Base-by-base conservation (phyloP, 768 basidiomycete genomes). In the Psilocybe tampanensis region DNA sequence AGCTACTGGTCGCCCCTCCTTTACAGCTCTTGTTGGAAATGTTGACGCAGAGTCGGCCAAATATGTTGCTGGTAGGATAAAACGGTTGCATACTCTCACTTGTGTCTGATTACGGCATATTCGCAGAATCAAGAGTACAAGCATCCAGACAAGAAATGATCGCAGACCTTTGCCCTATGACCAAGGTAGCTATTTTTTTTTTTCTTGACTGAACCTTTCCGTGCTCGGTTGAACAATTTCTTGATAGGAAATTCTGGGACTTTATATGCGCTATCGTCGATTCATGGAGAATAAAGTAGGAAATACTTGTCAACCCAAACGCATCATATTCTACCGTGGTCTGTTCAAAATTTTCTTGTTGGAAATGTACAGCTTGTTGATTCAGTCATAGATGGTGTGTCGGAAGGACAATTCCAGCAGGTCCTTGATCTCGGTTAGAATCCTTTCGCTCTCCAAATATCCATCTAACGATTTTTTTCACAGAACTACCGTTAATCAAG, bases 241-340 rank as follows among this genome's bases (percentile, higher is more conserved):
- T 44, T 17, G 12, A 33, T 62, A 88, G 86, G 72, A 82, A 55
- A 72, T 86, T 19, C 65, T 92, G 47, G 63, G 29, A 3, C 82
- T 81, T 75, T 89, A 86, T 58, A 84, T 81, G 68, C 65, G 65
- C 3, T 90, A 89, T 65, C 79, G 85, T n/a, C 61, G 68, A 24
- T 60, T 62, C n/a, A 74, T 76, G 1, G 89, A 90, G 71, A 82
- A 78, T 68, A 76, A 73, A 49, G 73, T 76, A 58, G 64, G 75
- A 0, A 65, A 67, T 2, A 73, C 74, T 24, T 56, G 66, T 12
- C 67, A 75, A n/a, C 90, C 89, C 2, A 85, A 82, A 60, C 83
- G 89, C 2, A 84, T 92, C 51, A 83, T 92, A 52, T 90, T 91
- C 71, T 92, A 86, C 66, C 82, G 89, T 58, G 87, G 88, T 88